phyloP scores from a whole-genome alignment of 192 early-diverging fungal genomes.

The Phlyctochytrium bullatum region DNA sequence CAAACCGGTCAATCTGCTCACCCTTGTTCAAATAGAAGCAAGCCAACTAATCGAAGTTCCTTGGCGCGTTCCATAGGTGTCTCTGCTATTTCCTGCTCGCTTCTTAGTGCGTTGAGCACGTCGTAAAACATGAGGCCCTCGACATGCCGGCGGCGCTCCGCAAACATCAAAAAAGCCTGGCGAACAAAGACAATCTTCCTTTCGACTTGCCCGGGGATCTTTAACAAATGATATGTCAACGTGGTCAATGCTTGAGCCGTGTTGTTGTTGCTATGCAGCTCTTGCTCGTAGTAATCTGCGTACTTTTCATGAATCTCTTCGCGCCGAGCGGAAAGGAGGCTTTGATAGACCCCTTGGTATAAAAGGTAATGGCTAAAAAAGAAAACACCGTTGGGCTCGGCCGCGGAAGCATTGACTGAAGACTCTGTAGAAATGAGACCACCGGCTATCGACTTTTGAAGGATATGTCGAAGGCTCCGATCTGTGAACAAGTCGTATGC shows the following conservation, averaged over 20 bases:
- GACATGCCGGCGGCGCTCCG: neutral
- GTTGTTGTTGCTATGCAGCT: neutral
- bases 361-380: conserved; percentile 22
- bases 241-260: neutral
- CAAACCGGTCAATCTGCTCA: too few relatives aligned
- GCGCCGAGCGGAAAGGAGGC: conserved; percentile 24
- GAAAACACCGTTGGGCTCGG: neutral
- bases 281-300: conserved; percentile 17
- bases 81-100: too few relatives aligned
- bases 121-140: neutral
- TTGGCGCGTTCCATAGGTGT: too few relatives aligned
- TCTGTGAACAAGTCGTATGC: neutral
- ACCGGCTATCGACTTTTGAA: neutral
- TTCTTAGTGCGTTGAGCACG: too few relatives aligned
- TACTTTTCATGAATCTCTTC: conserved; percentile 23
- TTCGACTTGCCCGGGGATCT: neutral
- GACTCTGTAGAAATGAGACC: neutral
- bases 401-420: neutral
- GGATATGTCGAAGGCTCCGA: neutral
- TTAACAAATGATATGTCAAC: neutral
- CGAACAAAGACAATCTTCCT: neutral
- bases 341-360: conserved; percentile 26
- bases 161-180: neutral
- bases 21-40: too few relatives aligned
- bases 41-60: too few relatives aligned